Evolutionary conservation across 495 filamentous ascomycete species (phyloP), one percentile per base, ranked within the genome.

Genomic region (Aspergillus saccharolyticus): DNA sequence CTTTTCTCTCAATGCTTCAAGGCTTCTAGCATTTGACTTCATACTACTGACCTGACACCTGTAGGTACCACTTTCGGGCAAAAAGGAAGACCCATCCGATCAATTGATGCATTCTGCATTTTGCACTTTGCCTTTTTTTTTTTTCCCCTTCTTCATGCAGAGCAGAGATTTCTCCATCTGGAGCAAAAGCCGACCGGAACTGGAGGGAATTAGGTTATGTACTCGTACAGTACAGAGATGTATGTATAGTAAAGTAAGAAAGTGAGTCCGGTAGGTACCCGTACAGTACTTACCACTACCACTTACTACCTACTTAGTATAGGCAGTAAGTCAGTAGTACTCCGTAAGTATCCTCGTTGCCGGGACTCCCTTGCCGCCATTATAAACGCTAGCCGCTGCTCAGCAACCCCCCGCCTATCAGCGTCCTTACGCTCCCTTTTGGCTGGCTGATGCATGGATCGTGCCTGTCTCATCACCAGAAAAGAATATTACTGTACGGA

Each of bases 351-450:
- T 45, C 55, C 64, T 66, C 62, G 74, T 77, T 77, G 74, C 74
- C 71, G 61, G 70, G 74, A 63, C 74, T 77, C 74, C 74, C 74
- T 75, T 74, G 69, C 72, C 74, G 72, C 72, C 66, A 63, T 65
- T 55, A 51, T 53, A 58, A 65, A 58, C 61, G 66, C 70, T 70
- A 71, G 57, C 56, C 57, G 57, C 64, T 69, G 63, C 65, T 59
- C 67, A 71, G 69, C 63, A 71, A 68, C 69, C 60, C 66, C 62
- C 57, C 63, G 62, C 71, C 68, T 71, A 74, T 74, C 71, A 74
- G 62, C 67, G 53, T 54, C 48, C 33, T 53, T 53, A 33, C 55
- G 42, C 44, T 59, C 57, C 59, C 66, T 65, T 63, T 62, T 60
- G 63, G 57, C 69, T 68, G 65, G 63, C 60, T 64, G 69, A 69